Base-by-base conservation (phyloP, 176 grass and related monocot genomes). In the Poa pratensis region DNA sequence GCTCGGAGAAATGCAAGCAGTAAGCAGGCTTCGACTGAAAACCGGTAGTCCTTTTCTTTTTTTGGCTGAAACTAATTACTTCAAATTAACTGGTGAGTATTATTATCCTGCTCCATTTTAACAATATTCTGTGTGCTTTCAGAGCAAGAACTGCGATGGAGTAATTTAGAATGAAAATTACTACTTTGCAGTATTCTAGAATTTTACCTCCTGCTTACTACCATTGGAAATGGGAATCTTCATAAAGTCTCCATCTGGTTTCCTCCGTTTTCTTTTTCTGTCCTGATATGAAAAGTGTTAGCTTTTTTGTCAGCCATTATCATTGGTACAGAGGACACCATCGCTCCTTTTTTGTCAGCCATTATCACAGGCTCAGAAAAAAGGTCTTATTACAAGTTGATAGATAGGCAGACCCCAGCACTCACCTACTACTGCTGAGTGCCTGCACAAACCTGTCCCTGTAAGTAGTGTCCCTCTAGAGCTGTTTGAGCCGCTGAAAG, bases 271-370 rank as follows among this genome's bases (percentile, higher is more conserved):
- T 16, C 2, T 70, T 84, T 76, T 85, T 63, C 26, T 77, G 50
- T 58, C 66, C 55, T 85, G 90, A 79, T 77, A 75, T 60, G 55
- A 82, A 88, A 88, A 88, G 65, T 74, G 79, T 46, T 75, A 72
- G 78, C 65, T 71, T 86, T 92, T 86, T 52, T 92, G 83, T 82
- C 78, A 86, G 73, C 83, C 86, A 86, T 92, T 87, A 88, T 92
- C 86, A 92, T 78, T 92, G 86, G 86, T 78, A 78, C 49, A 83
- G 79, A 86, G 65, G 77, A 89, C 89, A 84, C 80, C 60, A 84
- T 34, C 80, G n/a, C 81, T 42, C 79, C 84, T 87, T 87, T 90
- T 80, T 66, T 84, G 80, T 84, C 81, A 87, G 85, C 76, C 85
- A 76, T 87, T 80, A 84, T 77, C 89, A 69, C 65, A 51, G 34